Evolutionary conservation across 2,329 filamentous ascomycete species (phyloP).

Genomic region (Exophiala bonariae): DNA sequence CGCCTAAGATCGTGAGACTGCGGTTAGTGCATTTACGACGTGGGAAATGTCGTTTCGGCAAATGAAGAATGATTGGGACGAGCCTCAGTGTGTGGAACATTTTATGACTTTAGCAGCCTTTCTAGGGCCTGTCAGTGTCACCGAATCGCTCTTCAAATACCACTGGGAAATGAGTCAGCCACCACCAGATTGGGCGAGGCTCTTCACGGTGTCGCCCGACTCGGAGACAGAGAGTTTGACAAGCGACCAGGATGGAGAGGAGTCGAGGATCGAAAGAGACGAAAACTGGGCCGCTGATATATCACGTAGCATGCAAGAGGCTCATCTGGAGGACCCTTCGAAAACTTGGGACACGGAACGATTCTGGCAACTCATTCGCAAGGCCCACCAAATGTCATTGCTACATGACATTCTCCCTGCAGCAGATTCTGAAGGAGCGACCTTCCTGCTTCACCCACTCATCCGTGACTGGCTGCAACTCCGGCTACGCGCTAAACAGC

Average conservation of each 20-base stretch:
- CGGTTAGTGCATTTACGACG: slow-evolving; percentile 6
- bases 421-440: slow-evolving; percentile 5
- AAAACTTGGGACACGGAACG: slow-evolving; percentile 6
- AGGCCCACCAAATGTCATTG: slow-evolving; percentile 10
- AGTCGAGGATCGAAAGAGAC: not conserved
- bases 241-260: not conserved
- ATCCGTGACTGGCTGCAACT: slow-evolving; percentile 16
- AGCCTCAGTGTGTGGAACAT: not conserved
- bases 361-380: slow-evolving; percentile 8
- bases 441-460: slow-evolving; percentile 9
- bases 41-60: slow-evolving; percentile 9
- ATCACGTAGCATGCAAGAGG: not conserved
- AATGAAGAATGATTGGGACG: not conserved
- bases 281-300: not conserved
- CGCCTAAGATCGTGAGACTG: slow-evolving; percentile 1
- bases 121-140: slow-evolving; percentile 1
- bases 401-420: slow-evolving; percentile 5
- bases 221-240: not conserved
- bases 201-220: not conserved
- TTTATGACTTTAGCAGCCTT: slow-evolving; percentile 5
- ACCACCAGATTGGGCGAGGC: not conserved
- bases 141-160: slow-evolving; percentile 6
- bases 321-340: not conserved
- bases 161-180: not conserved
- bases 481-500: slow-evolving; percentile 3